Evolutionary conservation across 768 basidiomycete species (phyloP).

Genomic region (Pholiota conissans): DNA sequence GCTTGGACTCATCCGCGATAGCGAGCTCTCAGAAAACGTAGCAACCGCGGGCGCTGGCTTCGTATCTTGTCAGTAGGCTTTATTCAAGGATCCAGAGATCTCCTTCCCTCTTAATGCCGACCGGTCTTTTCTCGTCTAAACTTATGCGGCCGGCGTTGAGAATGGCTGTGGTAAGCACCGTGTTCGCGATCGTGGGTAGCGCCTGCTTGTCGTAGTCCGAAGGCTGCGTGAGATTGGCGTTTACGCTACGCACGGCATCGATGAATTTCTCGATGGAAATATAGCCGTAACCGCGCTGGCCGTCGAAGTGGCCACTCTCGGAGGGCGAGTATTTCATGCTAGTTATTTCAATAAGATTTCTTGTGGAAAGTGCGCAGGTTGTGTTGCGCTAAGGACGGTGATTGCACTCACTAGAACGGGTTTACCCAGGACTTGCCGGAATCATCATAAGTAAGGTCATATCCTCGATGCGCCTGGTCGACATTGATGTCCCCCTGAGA

Average conservation of each 20-base stretch:
- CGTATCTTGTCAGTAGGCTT: constrained; percentile 10
- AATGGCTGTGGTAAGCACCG: constrained; percentile 84
- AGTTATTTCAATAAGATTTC: background rate
- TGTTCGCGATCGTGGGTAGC: constrained; percentile 87
- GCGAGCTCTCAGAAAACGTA: background rate
- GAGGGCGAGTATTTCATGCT: constrained; percentile 96
- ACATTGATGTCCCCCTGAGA: constrained; percentile 85
- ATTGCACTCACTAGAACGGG: constrained; percentile 77
- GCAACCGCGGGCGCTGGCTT: constrained; percentile 6
- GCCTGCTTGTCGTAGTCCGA: constrained; percentile 77
- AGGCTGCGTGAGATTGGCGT: constrained; percentile 65
- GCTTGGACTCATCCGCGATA: constrained; percentile 1
- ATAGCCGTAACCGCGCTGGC: constrained; percentile 91
- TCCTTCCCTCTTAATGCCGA: constrained; percentile 69
- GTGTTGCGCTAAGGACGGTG: background rate
- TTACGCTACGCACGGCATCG: constrained; percentile 79
- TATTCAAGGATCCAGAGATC: constrained; percentile 71
- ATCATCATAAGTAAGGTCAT: constrained; percentile 86
- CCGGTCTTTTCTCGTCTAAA: constrained; percentile 85
- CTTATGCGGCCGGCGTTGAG: constrained; percentile 89
- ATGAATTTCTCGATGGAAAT: constrained; percentile 92
- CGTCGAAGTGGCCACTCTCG: constrained; percentile 90
- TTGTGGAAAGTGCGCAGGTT: no score
- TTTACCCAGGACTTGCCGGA: constrained; percentile 85
- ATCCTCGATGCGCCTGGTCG: constrained; percentile 93